Conservation (phyloP, 2,329 filamentous ascomycete species). For the Sphaerulina populicola region DNA sequence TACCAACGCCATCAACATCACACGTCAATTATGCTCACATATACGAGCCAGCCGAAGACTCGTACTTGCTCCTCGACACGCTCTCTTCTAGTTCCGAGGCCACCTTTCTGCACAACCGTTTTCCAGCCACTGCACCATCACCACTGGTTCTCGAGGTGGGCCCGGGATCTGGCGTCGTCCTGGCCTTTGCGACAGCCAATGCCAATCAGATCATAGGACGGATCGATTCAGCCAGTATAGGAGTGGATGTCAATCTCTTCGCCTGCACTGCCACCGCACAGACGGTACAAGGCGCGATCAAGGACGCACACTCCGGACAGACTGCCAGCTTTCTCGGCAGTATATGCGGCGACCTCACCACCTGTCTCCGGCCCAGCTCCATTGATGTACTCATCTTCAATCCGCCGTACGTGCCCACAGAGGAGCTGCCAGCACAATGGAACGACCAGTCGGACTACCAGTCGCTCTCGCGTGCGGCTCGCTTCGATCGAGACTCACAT, state of each 20-base stretch:
- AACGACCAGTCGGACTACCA: constrained; percentile 2
- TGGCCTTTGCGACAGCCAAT: constrained; percentile 77
- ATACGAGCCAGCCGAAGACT: constrained; percentile 95
- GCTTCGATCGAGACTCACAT: constrained; percentile 72
- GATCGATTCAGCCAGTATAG: constrained; percentile 60
- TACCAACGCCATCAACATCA: constrained; percentile 86
- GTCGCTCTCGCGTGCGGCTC: constrained; percentile 13
- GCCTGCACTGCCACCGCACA: constrained; percentile 67
- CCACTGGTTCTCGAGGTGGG: constrained; percentile 74
- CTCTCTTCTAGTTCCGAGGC: constrained; percentile 64
- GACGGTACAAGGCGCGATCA: constrained; percentile 53
- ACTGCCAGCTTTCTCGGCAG: constrained; percentile 54
- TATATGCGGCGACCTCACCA: constrained; percentile 60
- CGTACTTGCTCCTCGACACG: constrained; percentile 86
- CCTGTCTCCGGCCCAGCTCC: constrained; percentile 48
- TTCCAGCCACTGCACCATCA: constrained; percentile 36
- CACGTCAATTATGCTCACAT: constrained; percentile 83
- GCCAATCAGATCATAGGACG: constrained; percentile 63
- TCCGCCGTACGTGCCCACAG: constrained; percentile 89
- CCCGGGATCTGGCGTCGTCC: constrained; percentile 85
- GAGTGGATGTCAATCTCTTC: constrained; percentile 75
- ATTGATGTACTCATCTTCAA: constrained; percentile 93
- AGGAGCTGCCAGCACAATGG: constrained; percentile 51
- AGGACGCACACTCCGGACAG: constrained; percentile 18
- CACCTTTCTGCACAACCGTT: constrained; percentile 58